Percentiles rank a stretch among this genome's conserved stretches.
phyloP scores from a whole-genome alignment of 2,329 filamentous ascomycete species.

The Penicillium expansum region DNA sequence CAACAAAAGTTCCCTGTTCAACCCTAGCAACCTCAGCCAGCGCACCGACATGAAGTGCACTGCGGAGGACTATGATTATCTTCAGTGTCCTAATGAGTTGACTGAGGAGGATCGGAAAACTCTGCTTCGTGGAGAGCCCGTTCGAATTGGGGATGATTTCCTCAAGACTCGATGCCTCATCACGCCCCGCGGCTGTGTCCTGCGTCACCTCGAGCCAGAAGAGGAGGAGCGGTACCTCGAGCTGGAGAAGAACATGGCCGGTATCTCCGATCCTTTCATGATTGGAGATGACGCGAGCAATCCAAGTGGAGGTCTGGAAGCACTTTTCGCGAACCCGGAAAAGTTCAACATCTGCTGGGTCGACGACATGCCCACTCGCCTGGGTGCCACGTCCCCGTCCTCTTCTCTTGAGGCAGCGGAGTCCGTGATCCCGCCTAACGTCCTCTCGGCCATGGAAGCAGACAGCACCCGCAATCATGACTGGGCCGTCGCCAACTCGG shows the following conservation, averaged over 20 bases:
- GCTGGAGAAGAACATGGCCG: constrained; percentile 41
- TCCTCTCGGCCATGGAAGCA: constrained; percentile 40
- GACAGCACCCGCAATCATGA: constrained; percentile 39
- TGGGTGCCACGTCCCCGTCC: constrained; percentile 27
- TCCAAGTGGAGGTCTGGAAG: constrained; percentile 45
- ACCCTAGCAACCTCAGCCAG: constrained; percentile 41
- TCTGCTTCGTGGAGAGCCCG: constrained; percentile 42
- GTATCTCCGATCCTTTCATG: constrained; percentile 34
- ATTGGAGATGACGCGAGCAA: constrained; percentile 45
- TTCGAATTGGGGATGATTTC: constrained; percentile 38
- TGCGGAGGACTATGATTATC: constrained; percentile 40
- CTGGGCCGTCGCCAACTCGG: constrained; percentile 38
- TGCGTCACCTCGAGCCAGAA: constrained; percentile 45
- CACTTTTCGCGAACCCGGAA: constrained; percentile 45
- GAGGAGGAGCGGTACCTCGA: constrained; percentile 47
- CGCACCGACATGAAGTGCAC: constrained; percentile 44
- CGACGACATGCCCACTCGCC: constrained; percentile 32
- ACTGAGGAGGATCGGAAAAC: constrained; percentile 44
- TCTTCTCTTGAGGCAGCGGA: constrained; percentile 25
- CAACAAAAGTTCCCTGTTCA: constrained; percentile 41
- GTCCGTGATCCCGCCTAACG: constrained; percentile 34
- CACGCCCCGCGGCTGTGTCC: constrained; percentile 45
- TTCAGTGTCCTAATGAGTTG: constrained; percentile 41
- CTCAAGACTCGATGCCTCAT: constrained; percentile 46
- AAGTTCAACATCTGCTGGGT: constrained; percentile 48